These are phyloP conservation scores for Alternaria gaisen DNA, from an alignment of 2,329 filamentous ascomycete genomes.

Conservation along the genomic window DNA sequence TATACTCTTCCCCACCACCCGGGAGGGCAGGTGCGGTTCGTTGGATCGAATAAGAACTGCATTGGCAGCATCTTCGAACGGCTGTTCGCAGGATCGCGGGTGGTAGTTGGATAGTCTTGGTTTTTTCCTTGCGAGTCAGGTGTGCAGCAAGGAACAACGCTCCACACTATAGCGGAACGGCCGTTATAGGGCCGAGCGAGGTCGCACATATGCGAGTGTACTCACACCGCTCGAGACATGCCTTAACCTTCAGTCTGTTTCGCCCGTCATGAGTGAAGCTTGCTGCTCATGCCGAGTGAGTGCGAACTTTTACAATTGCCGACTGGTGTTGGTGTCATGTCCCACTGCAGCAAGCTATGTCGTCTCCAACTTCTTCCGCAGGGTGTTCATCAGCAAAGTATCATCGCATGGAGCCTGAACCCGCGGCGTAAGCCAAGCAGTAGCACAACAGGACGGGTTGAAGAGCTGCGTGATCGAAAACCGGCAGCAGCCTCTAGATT, in stretches of 20 bases:
- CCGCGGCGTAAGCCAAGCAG: conserved; percentile 5
- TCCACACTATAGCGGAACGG: conserved; percentile 7
- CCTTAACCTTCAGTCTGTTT: not conserved
- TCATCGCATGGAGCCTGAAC: conserved; percentile 1
- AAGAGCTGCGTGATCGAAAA: conserved; percentile 15
- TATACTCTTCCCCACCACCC: not conserved
- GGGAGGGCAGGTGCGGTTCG: not conserved
- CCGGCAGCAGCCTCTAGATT: not conserved
- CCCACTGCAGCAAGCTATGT: not conserved
- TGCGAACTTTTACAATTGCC: not conserved
- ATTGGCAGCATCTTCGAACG: conserved; percentile 12
- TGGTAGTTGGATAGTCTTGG: not conserved
- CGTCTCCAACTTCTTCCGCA: conserved; percentile 1
- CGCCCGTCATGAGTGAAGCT: not conserved
- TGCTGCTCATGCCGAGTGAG: conserved; percentile 1
- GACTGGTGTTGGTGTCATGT: conserved; percentile 1
- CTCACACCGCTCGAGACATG: conserved; percentile 11
- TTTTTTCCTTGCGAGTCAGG: conserved; percentile 5
- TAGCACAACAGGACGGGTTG: conserved; percentile 6
- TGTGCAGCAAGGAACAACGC: conserved; percentile 1
- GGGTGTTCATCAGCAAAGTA: not conserved
- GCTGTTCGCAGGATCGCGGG: conserved; percentile 18
- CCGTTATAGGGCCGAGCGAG: conserved; percentile 1
- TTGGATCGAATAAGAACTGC: conserved; percentile 2
- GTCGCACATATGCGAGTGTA: conserved; percentile 12